Evolutionary conservation across 768 basidiomycete species (phyloP), one percentile per base, ranked within the genome.

Genomic region (Termitomyces bulborhizus): DNA sequence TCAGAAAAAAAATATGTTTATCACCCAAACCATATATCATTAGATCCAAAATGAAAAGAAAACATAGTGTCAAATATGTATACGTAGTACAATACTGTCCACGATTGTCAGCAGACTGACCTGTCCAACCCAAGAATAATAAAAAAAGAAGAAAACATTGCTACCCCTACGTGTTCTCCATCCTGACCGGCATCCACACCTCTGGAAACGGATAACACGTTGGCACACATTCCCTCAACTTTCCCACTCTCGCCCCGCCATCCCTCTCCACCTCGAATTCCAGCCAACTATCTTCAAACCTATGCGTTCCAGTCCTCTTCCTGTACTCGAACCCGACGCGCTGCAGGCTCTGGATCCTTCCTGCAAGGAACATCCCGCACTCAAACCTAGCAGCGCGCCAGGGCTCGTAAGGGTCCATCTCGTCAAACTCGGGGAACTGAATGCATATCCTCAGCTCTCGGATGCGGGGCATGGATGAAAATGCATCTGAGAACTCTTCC

Each of bases 141-240:
- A 32, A 9, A 32, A 32, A 32, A 32, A 8, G 3, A 3, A 9
- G 31, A 32, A 9, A 32, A 32, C 6, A 32, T 8, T 7, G 8
- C 31, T 8, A 3, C 31, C 31, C 8, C 8, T 8, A 12, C 12
- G 12, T 34, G 31, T 8, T 18, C 26, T 55, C 41, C 40, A 37
- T 37, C n/a, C 46, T 26, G 0, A 65, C 64, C 2, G 63, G 63
- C 13, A 48, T 26, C 73, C 73, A 76, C 29, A 76, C 69, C 58
- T 75, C 73, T 12, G 75, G 75, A 59, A 75, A 75, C 6, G 67
- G 70, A 45, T 76, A 76, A 74, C 74, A 76, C 27, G 66, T 67
- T 46, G 66, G 61, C 1, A 57, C 61, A 24, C 70, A 50, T 57
- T 75, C 71, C 16, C 53, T 46, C n/a, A 76, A 51, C 45, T 46